phyloP scores from a whole-genome alignment of 208 protist genomes.

The Leptomonas seymouri region DNA sequence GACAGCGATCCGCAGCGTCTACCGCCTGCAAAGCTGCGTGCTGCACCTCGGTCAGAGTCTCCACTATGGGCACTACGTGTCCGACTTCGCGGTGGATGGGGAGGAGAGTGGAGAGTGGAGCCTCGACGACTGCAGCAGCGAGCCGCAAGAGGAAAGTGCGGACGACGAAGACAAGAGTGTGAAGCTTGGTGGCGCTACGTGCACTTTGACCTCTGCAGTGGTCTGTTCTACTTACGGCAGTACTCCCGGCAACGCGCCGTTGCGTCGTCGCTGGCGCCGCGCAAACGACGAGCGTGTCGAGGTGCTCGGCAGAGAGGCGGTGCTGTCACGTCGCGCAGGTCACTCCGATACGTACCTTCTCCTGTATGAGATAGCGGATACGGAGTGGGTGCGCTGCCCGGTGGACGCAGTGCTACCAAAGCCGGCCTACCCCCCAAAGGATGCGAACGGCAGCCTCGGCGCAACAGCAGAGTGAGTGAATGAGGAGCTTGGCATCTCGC shows the following conservation, averaged over 20 bases:
- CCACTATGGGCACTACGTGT: constrained; percentile 69
- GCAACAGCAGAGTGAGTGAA: not conserved
- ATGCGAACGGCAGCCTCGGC: not conserved
- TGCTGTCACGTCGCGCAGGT: constrained; percentile 22
- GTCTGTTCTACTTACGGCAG: not conserved
- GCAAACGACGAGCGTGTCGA: constrained; percentile 60
- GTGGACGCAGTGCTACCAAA: constrained; percentile 47
- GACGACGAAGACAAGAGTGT: not conserved
- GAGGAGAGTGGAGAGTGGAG: not conserved
- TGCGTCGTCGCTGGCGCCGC: constrained; percentile 33
- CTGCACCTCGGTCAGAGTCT: constrained; percentile 55
- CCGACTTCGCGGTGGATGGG: constrained; percentile 50
- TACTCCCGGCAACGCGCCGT: not conserved
- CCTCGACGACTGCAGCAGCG: not conserved
- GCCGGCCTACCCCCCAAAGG: constrained; percentile 12
- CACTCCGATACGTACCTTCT: constrained; percentile 61
- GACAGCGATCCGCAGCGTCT: constrained; percentile 40
- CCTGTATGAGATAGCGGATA: constrained; percentile 64
- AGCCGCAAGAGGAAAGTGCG: not conserved
- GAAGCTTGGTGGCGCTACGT: not conserved
- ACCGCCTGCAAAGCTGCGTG: constrained; percentile 50
- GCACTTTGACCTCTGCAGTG: not conserved
- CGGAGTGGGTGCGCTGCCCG: constrained; percentile 46
- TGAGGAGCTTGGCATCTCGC: not conserved
- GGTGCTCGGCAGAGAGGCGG: constrained; percentile 14